phyloP scores from a whole-genome alignment of 202 grass and related monocot genomes.

The Zoysia matrella region DNA sequence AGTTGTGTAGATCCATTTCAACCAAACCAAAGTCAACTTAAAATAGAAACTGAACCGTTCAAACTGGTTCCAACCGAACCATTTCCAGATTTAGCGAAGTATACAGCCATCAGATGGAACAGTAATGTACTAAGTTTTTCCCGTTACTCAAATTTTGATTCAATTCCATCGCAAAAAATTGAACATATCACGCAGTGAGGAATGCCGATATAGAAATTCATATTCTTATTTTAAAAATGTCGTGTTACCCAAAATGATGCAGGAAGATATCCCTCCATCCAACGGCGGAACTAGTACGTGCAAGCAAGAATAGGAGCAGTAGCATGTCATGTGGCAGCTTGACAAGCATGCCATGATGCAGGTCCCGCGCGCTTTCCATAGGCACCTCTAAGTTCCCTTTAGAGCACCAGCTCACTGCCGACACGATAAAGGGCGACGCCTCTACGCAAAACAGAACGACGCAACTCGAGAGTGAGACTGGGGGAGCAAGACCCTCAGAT shows the following conservation, averaged over 20 bases:
- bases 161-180: conserved; percentile 12
- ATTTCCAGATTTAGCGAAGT: no score
- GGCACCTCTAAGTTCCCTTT: conserved; percentile 27
- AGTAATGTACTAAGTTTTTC: background rate
- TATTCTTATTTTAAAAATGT: background rate
- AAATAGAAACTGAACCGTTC: no score
- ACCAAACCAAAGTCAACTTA: no score
- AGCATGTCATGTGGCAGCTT: conserved; percentile 2
- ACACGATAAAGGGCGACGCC: conserved; percentile 27
- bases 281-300: background rate
- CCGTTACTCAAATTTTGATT: background rate
- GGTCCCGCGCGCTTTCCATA: background rate
- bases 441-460: conserved; percentile 43
- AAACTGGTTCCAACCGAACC: no score
- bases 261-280: background rate
- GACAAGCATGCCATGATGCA: conserved; percentile 35
- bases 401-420: conserved; percentile 34
- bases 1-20: no score
- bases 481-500: conserved; percentile 56
- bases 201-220: background rate
- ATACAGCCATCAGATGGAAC: background rate
- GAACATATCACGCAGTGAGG: background rate
- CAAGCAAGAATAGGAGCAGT: conserved; percentile 22
- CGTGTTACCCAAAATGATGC: background rate
- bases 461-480: conserved; percentile 57